Percentiles rank a stretch among this genome's conserved stretches.
phyloP scores from a whole-genome alignment of 306 rosid genomes.

The Prunus salicina region DNA sequence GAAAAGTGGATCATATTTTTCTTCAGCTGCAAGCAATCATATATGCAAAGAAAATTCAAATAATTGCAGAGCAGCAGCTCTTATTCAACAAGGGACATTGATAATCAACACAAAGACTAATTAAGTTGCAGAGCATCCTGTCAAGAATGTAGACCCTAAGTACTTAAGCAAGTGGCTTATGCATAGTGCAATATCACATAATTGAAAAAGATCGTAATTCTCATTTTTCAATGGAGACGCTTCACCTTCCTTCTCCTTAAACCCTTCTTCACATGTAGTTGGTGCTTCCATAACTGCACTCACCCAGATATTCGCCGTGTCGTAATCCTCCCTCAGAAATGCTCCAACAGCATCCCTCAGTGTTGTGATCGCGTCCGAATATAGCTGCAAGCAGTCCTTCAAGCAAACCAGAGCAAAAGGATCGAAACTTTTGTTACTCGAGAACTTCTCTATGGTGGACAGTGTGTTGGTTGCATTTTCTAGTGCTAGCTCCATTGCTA shows the following conservation, averaged over 20 bases:
- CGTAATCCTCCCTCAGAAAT: conserved; percentile 39
- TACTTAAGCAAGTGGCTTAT: conserved; percentile 35
- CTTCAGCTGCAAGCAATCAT: not conserved
- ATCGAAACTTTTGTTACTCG: conserved; percentile 17
- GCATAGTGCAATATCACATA: conserved; percentile 57
- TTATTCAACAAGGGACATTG: not conserved
- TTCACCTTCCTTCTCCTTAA: conserved; percentile 43
- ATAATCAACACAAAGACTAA: not conserved
- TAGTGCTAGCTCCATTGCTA: conserved; percentile 61
- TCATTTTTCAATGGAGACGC: conserved; percentile 52
- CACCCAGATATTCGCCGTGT: conserved; percentile 27
- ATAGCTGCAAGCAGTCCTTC: conserved; percentile 52
- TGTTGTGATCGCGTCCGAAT: conserved; percentile 40
- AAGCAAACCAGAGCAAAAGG: conserved; percentile 28
- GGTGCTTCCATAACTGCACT: conserved; percentile 57
- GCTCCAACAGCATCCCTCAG: conserved; percentile 37
- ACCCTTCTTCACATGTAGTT: conserved; percentile 54
- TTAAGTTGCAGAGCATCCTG: not conserved
- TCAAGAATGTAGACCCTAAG: not conserved
- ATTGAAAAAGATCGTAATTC: conserved; percentile 49
- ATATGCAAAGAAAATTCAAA: not conserved
- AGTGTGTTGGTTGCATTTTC: conserved; percentile 38
- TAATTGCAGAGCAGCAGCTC: not conserved
- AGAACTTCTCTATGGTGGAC: conserved; percentile 30
- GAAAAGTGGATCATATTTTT: not conserved